These are phyloP conservation scores for Solanum arcanum DNA, from an alignment of 257 asterid genomes.

Conservation along the genomic window DNA sequence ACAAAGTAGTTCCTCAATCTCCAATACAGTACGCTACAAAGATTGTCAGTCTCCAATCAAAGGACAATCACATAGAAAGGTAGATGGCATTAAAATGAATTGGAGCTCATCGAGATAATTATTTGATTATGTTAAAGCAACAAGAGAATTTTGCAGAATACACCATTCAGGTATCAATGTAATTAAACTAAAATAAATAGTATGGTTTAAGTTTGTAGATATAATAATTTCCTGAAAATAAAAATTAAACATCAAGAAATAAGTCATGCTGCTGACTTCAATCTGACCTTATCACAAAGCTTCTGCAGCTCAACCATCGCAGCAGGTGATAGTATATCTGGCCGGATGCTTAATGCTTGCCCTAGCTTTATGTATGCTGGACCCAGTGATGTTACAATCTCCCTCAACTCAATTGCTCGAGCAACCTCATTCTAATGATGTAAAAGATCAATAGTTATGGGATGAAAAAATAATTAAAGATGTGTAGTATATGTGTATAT, in stretches of 20 bases:
- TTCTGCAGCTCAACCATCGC: slow-evolving; percentile 96
- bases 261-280: not conserved
- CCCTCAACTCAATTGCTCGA: slow-evolving; percentile 94
- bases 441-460: not conserved
- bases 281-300: slow-evolving; percentile 95
- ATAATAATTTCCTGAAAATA: not conserved
- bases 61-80: not conserved
- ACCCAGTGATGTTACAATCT: slow-evolving; percentile 94
- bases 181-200: not conserved
- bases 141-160: not conserved
- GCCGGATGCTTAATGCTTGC: slow-evolving; percentile 98
- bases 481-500: not conserved
- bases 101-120: not conserved
- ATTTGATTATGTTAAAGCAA: not conserved
- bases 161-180: not conserved
- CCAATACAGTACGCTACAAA: not conserved
- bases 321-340: slow-evolving; percentile 82
- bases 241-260: not conserved
- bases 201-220: not conserved
- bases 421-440: slow-evolving; percentile 75
- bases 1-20: not conserved
- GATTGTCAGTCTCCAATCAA: not conserved
- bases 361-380: slow-evolving; percentile 99
- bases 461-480: not conserved
- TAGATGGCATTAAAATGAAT: not conserved